Evolutionary conservation across 2,329 filamentous ascomycete genomes (phyloP).

Genomic region (Paradendryphiella salina): DNA sequence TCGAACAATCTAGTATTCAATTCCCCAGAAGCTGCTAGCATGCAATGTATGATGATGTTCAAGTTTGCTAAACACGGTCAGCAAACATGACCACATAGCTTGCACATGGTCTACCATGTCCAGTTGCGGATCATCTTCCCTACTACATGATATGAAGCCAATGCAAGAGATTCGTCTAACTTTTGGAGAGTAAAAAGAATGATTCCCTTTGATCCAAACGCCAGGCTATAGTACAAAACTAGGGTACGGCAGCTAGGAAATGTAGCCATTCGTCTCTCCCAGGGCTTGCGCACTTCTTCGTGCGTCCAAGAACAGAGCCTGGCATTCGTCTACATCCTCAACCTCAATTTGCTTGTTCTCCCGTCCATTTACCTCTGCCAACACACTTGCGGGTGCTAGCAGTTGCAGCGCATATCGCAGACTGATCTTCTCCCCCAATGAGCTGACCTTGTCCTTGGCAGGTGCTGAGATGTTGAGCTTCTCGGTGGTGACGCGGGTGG

Average conservation of each 20-base stretch:
- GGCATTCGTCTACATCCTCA: slow-evolving; percentile 60
- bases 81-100: background rate
- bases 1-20: slow-evolving; percentile 21
- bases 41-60: background rate
- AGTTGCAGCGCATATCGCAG: slow-evolving; percentile 92
- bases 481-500: slow-evolving; percentile 80
- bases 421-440: slow-evolving; percentile 85
- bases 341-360: slow-evolving; percentile 55
- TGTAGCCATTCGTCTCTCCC: slow-evolving; percentile 37
- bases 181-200: slow-evolving; percentile 9
- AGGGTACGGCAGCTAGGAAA: slow-evolving; percentile 28
- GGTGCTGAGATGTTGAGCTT: slow-evolving; percentile 76
- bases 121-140: background rate
- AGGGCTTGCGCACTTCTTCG: slow-evolving; percentile 51
- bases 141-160: slow-evolving; percentile 6
- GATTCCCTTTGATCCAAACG: slow-evolving; percentile 13
- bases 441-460: slow-evolving; percentile 83
- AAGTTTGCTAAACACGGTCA: no score
- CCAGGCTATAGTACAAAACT: slow-evolving; percentile 19
- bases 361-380: slow-evolving; percentile 69
- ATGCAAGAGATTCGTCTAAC: slow-evolving; percentile 8
- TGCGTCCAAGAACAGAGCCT: slow-evolving; percentile 54
- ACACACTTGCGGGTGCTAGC: slow-evolving; percentile 84
- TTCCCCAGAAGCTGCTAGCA: background rate
- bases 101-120: background rate